Evolutionary conservation across 2,329 filamentous ascomycete genomes (phyloP).

Genomic region (Aureobasidium melanogenum): DNA sequence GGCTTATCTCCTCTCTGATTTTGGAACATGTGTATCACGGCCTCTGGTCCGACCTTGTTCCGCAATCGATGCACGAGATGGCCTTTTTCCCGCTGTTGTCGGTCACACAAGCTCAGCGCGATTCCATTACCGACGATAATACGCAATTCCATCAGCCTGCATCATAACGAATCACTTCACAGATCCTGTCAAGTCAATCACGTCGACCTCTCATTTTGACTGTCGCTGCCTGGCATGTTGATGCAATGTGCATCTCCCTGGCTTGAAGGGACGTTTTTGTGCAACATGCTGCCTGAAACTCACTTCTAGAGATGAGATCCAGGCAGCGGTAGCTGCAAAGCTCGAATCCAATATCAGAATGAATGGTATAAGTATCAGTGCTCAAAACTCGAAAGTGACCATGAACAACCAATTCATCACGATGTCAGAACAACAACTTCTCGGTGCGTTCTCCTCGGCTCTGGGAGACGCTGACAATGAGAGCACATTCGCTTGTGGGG

Average conservation of each 20-base stretch:
- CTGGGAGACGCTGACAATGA: background rate
- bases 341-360: background rate
- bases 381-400: no score
- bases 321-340: background rate
- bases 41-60: background rate
- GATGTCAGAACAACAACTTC: background rate
- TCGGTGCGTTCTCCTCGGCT: background rate
- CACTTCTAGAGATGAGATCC: background rate
- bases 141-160: no score
- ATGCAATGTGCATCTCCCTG: background rate
- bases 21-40: background rate
- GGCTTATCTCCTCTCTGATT: background rate
- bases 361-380: background rate
- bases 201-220: background rate
- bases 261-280: background rate
- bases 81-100: background rate
- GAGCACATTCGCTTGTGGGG: slow-evolving; percentile 4
- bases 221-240: background rate
- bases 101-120: background rate
- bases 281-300: background rate
- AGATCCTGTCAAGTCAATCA: background rate
- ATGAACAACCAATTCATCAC: background rate
- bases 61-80: background rate
- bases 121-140: no score
- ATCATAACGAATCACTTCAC: background rate